These are phyloP conservation scores for Lasiodiplodia sp. DNA, from an alignment of 2,329 filamentous ascomycete genomes.

Conservation along the genomic window DNA sequence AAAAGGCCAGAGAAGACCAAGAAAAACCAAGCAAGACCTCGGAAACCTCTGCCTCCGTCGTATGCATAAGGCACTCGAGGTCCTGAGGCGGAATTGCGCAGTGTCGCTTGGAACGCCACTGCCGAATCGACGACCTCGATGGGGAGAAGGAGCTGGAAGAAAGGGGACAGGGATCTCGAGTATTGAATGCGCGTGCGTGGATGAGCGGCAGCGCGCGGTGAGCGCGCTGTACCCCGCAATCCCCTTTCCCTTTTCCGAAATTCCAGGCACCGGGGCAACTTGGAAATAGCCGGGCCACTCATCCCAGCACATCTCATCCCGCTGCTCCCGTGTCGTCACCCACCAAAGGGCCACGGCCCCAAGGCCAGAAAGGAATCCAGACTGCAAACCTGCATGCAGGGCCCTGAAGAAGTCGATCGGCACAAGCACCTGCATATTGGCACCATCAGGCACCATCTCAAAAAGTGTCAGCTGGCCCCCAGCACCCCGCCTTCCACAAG, in stretches of 20 bases:
- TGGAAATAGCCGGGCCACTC: conserved; percentile 23
- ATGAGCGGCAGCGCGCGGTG: background rate
- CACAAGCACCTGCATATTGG: conserved; percentile 20
- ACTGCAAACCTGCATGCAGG: conserved; percentile 17
- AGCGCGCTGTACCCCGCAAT: conserved; percentile 26
- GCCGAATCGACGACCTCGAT: conserved; percentile 4
- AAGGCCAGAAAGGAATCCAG: conserved; percentile 16
- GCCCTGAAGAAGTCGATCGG: conserved; percentile 25
- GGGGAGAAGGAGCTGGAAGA: conserved; percentile 5
- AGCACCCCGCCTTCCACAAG: background rate
- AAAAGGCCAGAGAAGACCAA: background rate
- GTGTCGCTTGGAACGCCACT: conserved; percentile 16
- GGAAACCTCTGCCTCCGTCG: background rate
- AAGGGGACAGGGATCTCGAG: background rate
- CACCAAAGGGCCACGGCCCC: background rate
- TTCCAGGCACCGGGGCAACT: conserved; percentile 11
- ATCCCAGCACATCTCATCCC: background rate
- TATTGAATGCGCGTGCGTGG: conserved; percentile 10
- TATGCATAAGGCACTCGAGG: background rate
- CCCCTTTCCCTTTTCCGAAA: conserved; percentile 5
- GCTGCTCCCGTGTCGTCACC: background rate
- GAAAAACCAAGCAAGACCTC: background rate
- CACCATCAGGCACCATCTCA: conserved; percentile 24
- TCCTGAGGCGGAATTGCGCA: conserved; percentile 5
- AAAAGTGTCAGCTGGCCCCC: conserved; percentile 21